Evolutionary conservation across 306 rosid genomes (phyloP).

Genomic region (Corylus avellana): DNA sequence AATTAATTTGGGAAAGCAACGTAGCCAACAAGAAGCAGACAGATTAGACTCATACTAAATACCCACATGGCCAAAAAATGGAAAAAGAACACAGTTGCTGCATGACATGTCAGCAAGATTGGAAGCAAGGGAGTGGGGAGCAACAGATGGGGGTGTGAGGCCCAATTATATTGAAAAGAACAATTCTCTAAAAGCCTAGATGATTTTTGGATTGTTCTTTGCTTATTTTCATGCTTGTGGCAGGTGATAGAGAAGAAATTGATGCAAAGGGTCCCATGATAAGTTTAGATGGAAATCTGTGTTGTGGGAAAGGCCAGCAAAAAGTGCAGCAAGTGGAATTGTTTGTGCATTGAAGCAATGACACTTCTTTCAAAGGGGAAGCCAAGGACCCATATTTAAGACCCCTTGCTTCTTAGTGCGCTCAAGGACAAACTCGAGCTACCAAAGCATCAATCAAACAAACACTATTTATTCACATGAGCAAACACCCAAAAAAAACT

Average conservation of each 20-base stretch:
- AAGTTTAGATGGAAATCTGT: slow-evolving; percentile 36
- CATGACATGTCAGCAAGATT: slow-evolving; percentile 63
- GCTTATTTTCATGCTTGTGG: slow-evolving; percentile 41
- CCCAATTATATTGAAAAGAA: slow-evolving; percentile 46
- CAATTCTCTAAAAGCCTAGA: slow-evolving; percentile 36
- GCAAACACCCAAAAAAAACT: neutral
- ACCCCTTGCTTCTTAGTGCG: slow-evolving; percentile 40
- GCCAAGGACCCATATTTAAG: slow-evolving; percentile 39
- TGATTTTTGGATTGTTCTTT: slow-evolving; percentile 43
- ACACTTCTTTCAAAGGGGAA: slow-evolving; percentile 32
- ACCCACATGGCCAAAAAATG: slow-evolving; percentile 46
- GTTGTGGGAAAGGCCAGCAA: slow-evolving; percentile 69
- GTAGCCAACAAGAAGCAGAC: slow-evolving; percentile 39
- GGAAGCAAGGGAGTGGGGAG: slow-evolving; percentile 52
- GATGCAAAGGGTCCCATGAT: slow-evolving; percentile 65
- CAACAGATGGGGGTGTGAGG: slow-evolving; percentile 31
- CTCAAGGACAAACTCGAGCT: slow-evolving; percentile 38
- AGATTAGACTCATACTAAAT: slow-evolving; percentile 59
- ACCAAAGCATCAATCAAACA: slow-evolving; percentile 28
- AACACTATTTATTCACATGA: slow-evolving; percentile 35
- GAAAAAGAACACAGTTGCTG: slow-evolving; percentile 40
- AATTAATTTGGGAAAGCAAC: slow-evolving; percentile 40
- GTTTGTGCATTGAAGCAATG: slow-evolving; percentile 54
- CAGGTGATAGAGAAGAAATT: slow-evolving; percentile 37
- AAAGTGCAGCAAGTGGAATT: slow-evolving; percentile 76